These are phyloP conservation scores for Endoconidiophora polonica DNA, from an alignment of 2,329 filamentous ascomycete species.

Conservation along the genomic window DNA sequence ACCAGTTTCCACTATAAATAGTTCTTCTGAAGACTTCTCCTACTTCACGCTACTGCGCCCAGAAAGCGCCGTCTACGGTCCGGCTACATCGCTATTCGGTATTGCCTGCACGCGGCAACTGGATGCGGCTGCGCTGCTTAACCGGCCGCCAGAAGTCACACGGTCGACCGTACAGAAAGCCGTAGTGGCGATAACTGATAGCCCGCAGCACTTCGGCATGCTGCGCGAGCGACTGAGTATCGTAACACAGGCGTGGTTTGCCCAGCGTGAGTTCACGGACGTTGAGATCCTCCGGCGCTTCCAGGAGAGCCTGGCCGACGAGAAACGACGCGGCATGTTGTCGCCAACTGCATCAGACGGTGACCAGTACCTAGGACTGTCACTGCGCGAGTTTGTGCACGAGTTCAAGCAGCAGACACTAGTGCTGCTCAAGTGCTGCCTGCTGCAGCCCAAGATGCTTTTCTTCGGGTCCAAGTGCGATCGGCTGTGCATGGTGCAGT, in stretches of 20 bases:
- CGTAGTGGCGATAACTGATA: slow-evolving; percentile 86
- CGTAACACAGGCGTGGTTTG: slow-evolving; percentile 92
- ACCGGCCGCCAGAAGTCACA: slow-evolving; percentile 79
- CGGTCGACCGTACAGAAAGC: slow-evolving; percentile 95
- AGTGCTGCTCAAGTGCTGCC: slow-evolving; percentile 80
- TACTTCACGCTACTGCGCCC: slow-evolving; percentile 83
- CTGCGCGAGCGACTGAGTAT: slow-evolving; percentile 77
- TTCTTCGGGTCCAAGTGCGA: slow-evolving; percentile 98
- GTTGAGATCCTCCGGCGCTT: slow-evolving; percentile 80
- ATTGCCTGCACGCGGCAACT: slow-evolving; percentile 91
- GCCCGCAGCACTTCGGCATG: slow-evolving; percentile 77
- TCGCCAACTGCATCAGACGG: slow-evolving; percentile 56
- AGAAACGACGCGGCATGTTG: slow-evolving; percentile 38
- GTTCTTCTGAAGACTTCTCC: slow-evolving; percentile 86
- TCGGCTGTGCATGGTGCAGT: slow-evolving; percentile 93
- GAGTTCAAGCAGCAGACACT: slow-evolving; percentile 92
- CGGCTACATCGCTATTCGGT: slow-evolving; percentile 76
- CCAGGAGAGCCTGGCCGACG: slow-evolving; percentile 67
- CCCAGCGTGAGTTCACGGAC: slow-evolving; percentile 81
- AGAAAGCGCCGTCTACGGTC: slow-evolving; percentile 28
- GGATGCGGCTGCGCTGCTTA: slow-evolving; percentile 58
- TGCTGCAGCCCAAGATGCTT: slow-evolving; percentile 97
- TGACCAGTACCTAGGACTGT: slow-evolving; percentile 79
- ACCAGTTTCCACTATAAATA: slow-evolving; percentile 20
- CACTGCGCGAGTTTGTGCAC: slow-evolving; percentile 76